Evolutionary conservation across 345 rosid genomes (phyloP).

Genomic region (Cardamine occulta): DNA sequence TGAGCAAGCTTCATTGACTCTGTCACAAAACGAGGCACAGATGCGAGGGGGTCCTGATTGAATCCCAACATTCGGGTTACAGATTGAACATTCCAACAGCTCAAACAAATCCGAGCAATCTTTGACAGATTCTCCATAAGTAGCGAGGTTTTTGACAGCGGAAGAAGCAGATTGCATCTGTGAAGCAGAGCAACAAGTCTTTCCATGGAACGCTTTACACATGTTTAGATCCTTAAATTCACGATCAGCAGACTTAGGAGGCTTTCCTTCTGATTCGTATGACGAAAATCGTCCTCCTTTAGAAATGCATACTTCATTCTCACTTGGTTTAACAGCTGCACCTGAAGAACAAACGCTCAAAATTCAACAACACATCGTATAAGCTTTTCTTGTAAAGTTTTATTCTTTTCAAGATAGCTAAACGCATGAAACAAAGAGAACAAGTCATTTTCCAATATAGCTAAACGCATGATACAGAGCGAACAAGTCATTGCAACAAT

Average conservation of each 20-base stretch:
- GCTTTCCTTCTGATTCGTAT: constrained; percentile 61
- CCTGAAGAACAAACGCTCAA: constrained; percentile 1
- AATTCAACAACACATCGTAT: background rate
- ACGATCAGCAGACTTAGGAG: constrained; percentile 55
- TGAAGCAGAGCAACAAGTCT: constrained; percentile 70
- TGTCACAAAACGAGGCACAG: constrained; percentile 69
- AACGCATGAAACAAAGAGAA: constrained; percentile 5
- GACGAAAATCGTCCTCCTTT: constrained; percentile 73
- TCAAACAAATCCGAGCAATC: constrained; percentile 82
- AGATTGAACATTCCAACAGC: constrained; percentile 75
- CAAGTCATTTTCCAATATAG: background rate
- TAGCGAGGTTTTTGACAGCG: constrained; percentile 60
- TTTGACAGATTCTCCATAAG: constrained; percentile 64
- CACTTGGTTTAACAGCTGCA: constrained; percentile 35
- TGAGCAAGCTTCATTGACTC: constrained; percentile 70
- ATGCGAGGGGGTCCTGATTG: constrained; percentile 66
- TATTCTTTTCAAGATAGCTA: background rate
- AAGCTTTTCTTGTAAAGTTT: constrained; percentile 6
- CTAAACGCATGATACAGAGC: background rate
- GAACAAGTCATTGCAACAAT: background rate
- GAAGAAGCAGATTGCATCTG: constrained; percentile 72
- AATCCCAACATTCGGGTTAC: constrained; percentile 66
- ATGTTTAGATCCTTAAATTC: constrained; percentile 68
- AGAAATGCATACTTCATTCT: constrained; percentile 57
- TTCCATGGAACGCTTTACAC: constrained; percentile 69